Evolutionary conservation across 1,284 basidiomycete genomes (phyloP).

Genomic region (Heimioporus punctisporus): DNA sequence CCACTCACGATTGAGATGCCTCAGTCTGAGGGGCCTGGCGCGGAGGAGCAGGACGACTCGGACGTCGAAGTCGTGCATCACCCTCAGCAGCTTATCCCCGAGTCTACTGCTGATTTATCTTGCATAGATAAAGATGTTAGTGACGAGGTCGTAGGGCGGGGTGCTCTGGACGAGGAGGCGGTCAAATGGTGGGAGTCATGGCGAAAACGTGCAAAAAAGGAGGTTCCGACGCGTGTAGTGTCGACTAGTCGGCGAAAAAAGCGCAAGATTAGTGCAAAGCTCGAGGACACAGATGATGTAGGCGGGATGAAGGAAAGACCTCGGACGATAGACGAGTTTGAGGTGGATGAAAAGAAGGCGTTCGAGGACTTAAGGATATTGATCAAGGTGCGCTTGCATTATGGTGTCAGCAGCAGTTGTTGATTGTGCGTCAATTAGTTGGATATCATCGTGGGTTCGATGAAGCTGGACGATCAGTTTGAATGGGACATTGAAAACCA

Average conservation of each 20-base stretch:
- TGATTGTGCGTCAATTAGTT: slow-evolving; percentile 52
- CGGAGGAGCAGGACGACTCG: slow-evolving; percentile 36
- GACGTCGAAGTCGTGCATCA: slow-evolving; percentile 38
- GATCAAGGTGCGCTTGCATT: slow-evolving; percentile 72
- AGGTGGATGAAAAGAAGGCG: slow-evolving; percentile 57
- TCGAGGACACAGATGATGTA: slow-evolving; percentile 34
- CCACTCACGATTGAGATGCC: slow-evolving; percentile 23
- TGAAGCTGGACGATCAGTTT: slow-evolving; percentile 97
- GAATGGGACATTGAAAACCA: slow-evolving; percentile 96
- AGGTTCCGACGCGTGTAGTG: slow-evolving; percentile 24
- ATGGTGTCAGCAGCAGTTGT: neutral
- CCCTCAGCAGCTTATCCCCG: slow-evolving; percentile 5
- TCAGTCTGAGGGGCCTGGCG: slow-evolving; percentile 21
- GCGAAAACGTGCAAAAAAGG: slow-evolving; percentile 46
- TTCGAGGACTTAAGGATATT: slow-evolving; percentile 89
- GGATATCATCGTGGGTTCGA: slow-evolving; percentile 93
- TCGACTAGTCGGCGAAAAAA: slow-evolving; percentile 26
- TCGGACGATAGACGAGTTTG: slow-evolving; percentile 51
- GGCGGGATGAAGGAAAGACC: slow-evolving; percentile 41
- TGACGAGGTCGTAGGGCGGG: slow-evolving; percentile 38
- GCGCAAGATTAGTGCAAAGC: slow-evolving; percentile 32
- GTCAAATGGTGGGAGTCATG: slow-evolving; percentile 73
- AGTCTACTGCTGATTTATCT: slow-evolving; percentile 2
- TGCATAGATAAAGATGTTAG: slow-evolving; percentile 22
- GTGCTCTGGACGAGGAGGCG: slow-evolving; percentile 52